Evolutionary conservation across 2,329 filamentous ascomycete genomes (phyloP).

Genomic region (Pezicula carpinea): DNA sequence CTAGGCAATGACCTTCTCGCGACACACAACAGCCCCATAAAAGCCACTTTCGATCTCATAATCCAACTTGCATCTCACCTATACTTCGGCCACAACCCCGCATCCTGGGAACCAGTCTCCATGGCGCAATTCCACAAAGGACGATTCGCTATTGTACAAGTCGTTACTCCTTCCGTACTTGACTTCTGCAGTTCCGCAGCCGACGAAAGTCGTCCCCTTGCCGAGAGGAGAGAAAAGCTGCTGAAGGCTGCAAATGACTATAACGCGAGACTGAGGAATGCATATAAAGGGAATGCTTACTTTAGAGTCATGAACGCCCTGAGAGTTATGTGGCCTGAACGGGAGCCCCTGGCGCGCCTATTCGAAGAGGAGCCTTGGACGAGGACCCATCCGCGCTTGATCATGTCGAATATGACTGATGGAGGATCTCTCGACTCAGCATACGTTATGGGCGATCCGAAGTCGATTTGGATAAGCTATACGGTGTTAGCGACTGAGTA

Average conservation of each 20-base stretch:
- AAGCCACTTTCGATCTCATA: conserved; percentile 14
- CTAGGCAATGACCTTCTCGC: conserved; percentile 9
- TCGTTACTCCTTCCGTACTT: conserved; percentile 9
- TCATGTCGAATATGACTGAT: conserved; percentile 2
- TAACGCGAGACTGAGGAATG: conserved; percentile 1
- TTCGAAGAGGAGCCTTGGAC: conserved; percentile 1
- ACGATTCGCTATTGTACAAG: conserved; percentile 18
- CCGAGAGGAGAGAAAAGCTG: neutral
- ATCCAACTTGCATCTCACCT: conserved; percentile 17
- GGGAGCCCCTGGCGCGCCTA: neutral
- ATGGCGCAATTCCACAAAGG: conserved; percentile 19
- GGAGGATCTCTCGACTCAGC: neutral
- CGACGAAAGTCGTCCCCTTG: conserved; percentile 10
- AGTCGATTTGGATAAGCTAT: conserved; percentile 4
- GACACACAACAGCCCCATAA: conserved; percentile 7
- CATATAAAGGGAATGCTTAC: conserved; percentile 1
- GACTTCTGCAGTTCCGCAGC: conserved; percentile 13
- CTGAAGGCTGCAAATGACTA: conserved; percentile 3
- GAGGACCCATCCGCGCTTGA: neutral
- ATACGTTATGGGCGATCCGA: conserved; percentile 2
- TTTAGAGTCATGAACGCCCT: conserved; percentile 1
- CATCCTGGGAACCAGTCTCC: conserved; percentile 18
- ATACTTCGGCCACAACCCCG: conserved; percentile 17
- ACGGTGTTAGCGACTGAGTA: conserved; percentile 1
- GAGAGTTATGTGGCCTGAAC: neutral